phyloP scores from a whole-genome alignment of 1,139 yeast genomes.

The Candida tetrigidarum region DNA sequence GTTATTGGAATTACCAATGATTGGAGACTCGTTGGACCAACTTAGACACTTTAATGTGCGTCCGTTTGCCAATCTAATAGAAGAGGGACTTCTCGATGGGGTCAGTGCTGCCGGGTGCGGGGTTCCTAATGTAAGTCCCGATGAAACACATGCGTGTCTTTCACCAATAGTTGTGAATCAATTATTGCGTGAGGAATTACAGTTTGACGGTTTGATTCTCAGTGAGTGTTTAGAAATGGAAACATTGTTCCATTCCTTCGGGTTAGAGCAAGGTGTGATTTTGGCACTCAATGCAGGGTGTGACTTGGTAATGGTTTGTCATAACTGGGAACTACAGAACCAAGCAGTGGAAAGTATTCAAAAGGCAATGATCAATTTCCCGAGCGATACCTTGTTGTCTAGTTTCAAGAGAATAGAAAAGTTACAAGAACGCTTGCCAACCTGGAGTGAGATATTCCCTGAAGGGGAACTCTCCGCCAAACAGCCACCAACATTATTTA shows the following conservation, averaged over 20 bases:
- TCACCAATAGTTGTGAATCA: conserved; percentile 61
- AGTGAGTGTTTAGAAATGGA: conserved; percentile 72
- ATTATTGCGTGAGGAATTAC: conserved; percentile 54
- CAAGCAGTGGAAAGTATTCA: conserved; percentile 61
- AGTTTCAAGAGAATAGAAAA: conserved; percentile 49
- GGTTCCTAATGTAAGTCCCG: conserved; percentile 64
- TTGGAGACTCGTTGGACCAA: conserved; percentile 60
- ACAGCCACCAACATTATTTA: conserved; percentile 29
- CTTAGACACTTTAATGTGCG: conserved; percentile 53
- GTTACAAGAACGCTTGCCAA: conserved; percentile 47
- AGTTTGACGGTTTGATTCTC: conserved; percentile 63
- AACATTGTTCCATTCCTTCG: conserved; percentile 63
- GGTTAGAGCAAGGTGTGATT: conserved; percentile 68
- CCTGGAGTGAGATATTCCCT: conserved; percentile 55
- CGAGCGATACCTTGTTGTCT: conserved; percentile 46
- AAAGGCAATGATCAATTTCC: conserved; percentile 58
- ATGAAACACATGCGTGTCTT: conserved; percentile 67
- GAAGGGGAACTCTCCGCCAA: conserved; percentile 36
- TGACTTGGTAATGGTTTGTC: conserved; percentile 68
- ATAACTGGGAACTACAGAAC: conserved; percentile 56
- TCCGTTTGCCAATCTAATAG: conserved; percentile 57
- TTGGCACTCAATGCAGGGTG: conserved; percentile 68
- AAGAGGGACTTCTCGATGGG: conserved; percentile 56
- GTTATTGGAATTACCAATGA: conserved; percentile 60
- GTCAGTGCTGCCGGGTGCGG: conserved; percentile 71